Evolutionary conservation across 768 basidiomycete species (phyloP).

Genomic region (Fibroporia radiculosa): DNA sequence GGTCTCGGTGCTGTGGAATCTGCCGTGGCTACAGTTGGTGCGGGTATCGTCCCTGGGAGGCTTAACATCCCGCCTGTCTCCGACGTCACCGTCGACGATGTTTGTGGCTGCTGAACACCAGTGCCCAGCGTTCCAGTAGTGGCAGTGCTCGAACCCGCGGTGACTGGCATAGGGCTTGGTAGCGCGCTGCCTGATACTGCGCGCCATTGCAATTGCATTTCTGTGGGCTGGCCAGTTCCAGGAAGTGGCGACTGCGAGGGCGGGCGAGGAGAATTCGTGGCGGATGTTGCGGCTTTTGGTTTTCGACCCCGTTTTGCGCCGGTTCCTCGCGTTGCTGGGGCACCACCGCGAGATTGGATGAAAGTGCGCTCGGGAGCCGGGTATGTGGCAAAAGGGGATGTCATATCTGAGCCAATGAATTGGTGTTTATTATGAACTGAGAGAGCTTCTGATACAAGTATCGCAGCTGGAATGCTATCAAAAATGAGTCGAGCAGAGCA

Average conservation of each 20-base stretch:
- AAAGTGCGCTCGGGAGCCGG: constrained; percentile 20
- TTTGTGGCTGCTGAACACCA: constrained; percentile 4
- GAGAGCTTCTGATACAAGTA: background rate
- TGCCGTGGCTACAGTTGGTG: constrained; percentile 1
- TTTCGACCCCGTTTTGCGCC: constrained; percentile 27
- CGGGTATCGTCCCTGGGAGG: constrained; percentile 14
- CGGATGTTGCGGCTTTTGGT: constrained; percentile 18
- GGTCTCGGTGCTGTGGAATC: constrained; percentile 6
- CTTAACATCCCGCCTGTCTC: constrained; percentile 13
- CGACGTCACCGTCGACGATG: background rate
- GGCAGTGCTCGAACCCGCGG: too few species aligned
- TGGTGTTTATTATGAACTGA: background rate
- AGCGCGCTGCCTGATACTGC: background rate
- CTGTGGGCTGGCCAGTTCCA: constrained; percentile 10
- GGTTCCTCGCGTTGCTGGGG: constrained; percentile 14
- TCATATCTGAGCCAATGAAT: constrained; percentile 11
- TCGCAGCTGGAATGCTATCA: too few species aligned
- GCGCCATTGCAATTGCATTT: constrained; percentile 15
- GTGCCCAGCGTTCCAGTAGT: too few species aligned
- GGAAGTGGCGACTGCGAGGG: constrained; percentile 12
- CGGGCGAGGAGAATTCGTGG: constrained; percentile 11
- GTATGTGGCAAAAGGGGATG: constrained; percentile 20
- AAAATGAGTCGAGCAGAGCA: too few species aligned
- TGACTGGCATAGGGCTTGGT: background rate
- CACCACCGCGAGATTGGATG: constrained; percentile 12